A percentile compares a stretch with the other conserved stretches of the same genome.
Conservation (phyloP, 805 yeast genomes). For the Lachancea meyersii region DNA sequence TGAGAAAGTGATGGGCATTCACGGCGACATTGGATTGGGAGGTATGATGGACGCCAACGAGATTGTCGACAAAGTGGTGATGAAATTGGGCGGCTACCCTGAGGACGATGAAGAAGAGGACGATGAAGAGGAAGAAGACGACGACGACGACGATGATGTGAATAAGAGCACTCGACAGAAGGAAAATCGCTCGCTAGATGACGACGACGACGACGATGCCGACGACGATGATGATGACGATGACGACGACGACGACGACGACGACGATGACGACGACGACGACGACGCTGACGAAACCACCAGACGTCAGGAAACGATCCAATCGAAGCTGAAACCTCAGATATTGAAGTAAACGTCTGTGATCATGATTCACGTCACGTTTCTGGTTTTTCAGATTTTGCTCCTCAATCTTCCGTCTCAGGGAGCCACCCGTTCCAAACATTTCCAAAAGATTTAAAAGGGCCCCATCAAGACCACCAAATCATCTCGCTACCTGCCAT, state of each 20-base stretch:
- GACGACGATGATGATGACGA: slow-evolving; percentile 39
- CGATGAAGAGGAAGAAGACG: slow-evolving; percentile 40
- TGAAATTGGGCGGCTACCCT: slow-evolving; percentile 60
- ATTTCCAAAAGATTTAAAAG: too few relatives aligned
- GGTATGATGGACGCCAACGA: slow-evolving; percentile 99
- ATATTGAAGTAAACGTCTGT: background rate
- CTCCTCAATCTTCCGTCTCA: too few relatives aligned
- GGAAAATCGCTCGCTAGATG: slow-evolving; percentile 43
- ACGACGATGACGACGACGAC: slow-evolving; percentile 38
- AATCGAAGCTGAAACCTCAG: slow-evolving; percentile 13
- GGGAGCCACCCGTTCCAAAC: too few relatives aligned
- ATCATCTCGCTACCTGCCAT: too few relatives aligned
- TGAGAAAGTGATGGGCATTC: slow-evolving; percentile 85
- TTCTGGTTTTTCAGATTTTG: too few relatives aligned
- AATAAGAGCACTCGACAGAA: slow-evolving; percentile 31
- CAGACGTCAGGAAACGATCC: slow-evolving; percentile 26
- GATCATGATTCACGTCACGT: background rate
- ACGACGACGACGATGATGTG: slow-evolving; percentile 17
- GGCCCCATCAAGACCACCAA: too few relatives aligned
- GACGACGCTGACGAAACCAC: slow-evolving; percentile 39
- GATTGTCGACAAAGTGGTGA: slow-evolving; percentile 76
- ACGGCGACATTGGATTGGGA: slow-evolving; percentile 99
- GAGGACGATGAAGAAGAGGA: slow-evolving; percentile 47
- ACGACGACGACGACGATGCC: slow-evolving; percentile 42
- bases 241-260: slow-evolving; percentile 43